Evolutionary conservation across 495 filamentous ascomycete genomes (phyloP).

Genomic region (Sphaerosporella brunnea): DNA sequence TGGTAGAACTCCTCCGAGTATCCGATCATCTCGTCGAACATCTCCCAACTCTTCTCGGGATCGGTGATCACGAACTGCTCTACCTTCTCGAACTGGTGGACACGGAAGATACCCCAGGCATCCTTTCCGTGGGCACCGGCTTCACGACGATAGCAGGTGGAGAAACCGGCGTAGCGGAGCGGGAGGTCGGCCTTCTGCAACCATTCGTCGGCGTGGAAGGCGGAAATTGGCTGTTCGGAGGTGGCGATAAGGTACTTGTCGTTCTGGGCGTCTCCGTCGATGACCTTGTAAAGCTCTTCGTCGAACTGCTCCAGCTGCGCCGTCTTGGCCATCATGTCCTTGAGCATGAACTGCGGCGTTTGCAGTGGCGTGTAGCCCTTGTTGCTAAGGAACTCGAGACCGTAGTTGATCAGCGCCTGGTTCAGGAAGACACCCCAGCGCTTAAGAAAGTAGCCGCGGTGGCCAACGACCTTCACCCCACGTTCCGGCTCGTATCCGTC

Average conservation of each 20-base stretch:
- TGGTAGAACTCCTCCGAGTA: conserved; percentile 89
- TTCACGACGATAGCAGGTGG: conserved; percentile 88
- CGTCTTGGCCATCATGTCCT: conserved; percentile 95
- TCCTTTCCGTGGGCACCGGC: conserved; percentile 84
- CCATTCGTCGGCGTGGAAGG: conserved; percentile 88
- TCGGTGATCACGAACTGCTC: conserved; percentile 91
- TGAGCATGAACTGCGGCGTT: conserved; percentile 90
- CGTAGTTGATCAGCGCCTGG: conserved; percentile 82
- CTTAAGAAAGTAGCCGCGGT: conserved; percentile 83
- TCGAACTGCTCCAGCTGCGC: conserved; percentile 95
- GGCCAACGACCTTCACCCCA: conserved; percentile 85
- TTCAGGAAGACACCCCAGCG: conserved; percentile 88
- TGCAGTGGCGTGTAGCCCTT: conserved; percentile 74
- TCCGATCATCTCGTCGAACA: conserved; percentile 79
- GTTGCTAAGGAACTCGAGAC: conserved; percentile 64
- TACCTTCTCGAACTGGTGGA: conserved; percentile 96
- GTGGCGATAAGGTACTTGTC: conserved; percentile 98
- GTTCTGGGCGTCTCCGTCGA: conserved; percentile 63
- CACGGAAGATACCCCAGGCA: conserved; percentile 95
- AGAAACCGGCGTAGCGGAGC: conserved; percentile 78
- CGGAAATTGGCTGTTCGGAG: conserved; percentile 85
- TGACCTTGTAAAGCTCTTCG: conserved; percentile 93
- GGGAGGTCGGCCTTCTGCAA: conserved; percentile 67
- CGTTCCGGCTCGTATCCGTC: conserved; percentile 89
- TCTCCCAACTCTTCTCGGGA: conserved; percentile 86